Evolutionary conservation across 805 yeast genomes (phyloP), one percentile per base, ranked within the genome.

Genomic region (Metschnikowia lachancei): DNA sequence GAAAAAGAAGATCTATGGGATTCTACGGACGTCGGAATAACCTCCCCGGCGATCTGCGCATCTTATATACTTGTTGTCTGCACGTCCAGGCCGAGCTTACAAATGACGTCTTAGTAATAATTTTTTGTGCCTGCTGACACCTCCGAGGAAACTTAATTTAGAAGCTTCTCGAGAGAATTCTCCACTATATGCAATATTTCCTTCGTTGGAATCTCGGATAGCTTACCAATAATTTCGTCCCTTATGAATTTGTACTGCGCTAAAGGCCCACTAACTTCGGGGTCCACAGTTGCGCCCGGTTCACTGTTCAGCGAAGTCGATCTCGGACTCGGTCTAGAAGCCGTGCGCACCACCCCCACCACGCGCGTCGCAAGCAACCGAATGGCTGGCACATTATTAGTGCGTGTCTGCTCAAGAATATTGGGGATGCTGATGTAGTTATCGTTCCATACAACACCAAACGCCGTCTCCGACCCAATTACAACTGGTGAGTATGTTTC

Each of bases 381-480:
- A 16, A 33, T 37, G 13, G 33, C 41, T 28, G 8, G 14, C 18
- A 26, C 39, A 7, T 22, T 37, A 4, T 14, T 13, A 17, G 26
- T 22, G 14, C 51, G 47, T 2, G 54, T 50, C 31, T 53, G 59
- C 30, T 38, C 39, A 8, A 49, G 22, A n/a, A 55, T 35, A 14
- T 40, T 16, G n/a, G 53, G 39, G 4, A 51, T n/a, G 13, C 45
- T 43, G 19, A 53, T 43, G 33, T 54, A 49, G 3, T 33, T 22
- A 14, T 51, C 54, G 33, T 53, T 24, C 42, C 40, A 47, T 2
- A 33, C 35, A 17, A 53, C 59, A 13, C 59, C 59, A 28, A 47
- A 55, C 2, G 51, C 57, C 12, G 50, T 49, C 2, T 52, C 51
- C 5, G 36, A 18, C 10, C 39, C 55, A n/a, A 36, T 34, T 3